phyloP scores from a whole-genome alignment of 169 alveolate species.

The Plasmodium vinckei region DNA sequence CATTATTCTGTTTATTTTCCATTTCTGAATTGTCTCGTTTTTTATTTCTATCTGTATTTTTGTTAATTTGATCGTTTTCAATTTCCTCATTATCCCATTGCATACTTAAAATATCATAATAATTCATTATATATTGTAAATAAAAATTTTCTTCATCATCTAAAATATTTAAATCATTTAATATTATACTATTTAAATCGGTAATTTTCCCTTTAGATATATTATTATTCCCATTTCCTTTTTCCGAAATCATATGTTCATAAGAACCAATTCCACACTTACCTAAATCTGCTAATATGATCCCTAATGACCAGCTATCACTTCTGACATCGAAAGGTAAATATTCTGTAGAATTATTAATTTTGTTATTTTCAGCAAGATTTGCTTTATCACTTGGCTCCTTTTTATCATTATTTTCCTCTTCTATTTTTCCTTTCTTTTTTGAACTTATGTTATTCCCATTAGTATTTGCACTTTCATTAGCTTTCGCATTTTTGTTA shows the following conservation, averaged over 20 bases:
- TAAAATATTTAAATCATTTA: conserved; percentile 44
- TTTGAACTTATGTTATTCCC: not conserved
- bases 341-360: conserved; percentile 31
- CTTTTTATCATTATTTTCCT: not conserved
- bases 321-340: conserved; percentile 66
- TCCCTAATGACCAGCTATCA: conserved; percentile 76
- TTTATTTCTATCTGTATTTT: not conserved
- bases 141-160: conserved; percentile 47
- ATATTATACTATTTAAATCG: conserved; percentile 25
- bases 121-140: conserved; percentile 50
- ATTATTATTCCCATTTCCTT: conserved; percentile 3
- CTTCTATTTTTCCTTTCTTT: not conserved
- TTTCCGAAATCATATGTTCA: conserved; percentile 36
- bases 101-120: conserved; percentile 46
- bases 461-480: not conserved
- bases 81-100: conserved; percentile 30
- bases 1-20: not conserved
- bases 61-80: conserved; percentile 27
- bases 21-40: not conserved
- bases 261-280: conserved; percentile 64
- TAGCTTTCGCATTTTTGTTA: not conserved
- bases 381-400: conserved; percentile 3
- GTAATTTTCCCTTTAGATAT: conserved; percentile 1
- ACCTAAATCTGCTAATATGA: conserved; percentile 72
- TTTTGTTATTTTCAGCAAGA: conserved; percentile 7